Evolutionary conservation across 2,329 filamentous ascomycete species (phyloP), one percentile per base, ranked within the genome.

Genomic region (Penicillium hesseltinei): DNA sequence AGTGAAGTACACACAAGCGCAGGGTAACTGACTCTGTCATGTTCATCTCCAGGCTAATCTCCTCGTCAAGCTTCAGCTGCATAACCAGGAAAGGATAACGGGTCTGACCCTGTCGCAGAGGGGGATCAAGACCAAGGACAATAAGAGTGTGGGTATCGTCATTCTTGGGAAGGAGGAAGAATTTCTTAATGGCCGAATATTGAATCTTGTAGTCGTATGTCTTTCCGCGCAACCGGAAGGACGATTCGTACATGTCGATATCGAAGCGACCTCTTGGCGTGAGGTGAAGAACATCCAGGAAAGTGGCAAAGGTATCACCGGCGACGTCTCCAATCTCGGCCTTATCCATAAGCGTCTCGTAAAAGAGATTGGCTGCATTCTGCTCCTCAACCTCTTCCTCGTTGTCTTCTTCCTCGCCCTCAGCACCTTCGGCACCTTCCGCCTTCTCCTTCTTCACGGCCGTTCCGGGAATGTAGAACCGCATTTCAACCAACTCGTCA

Each of bases 131-230:
- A 53, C 95, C 94, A 64, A 99, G 88, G 62, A 91, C 93, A 64
- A 99, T 91, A 80, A 99, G 89, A 65, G 90, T 92, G 73, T 99
- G 94, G 67, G 94, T 86, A 66, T 99, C 94, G 74, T 99, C 94
- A n/a, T 94, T 94, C 79, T 99, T 99, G 47, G 94, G 94, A 6
- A 99, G 86, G 31, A 97, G 85, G 87, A 99, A 97, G 74, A 97
- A 97, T 75, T 97, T 97, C 82, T 99, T 99, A 78, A 97, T 92
- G 49, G 88, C 87, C 57, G 97, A 91, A 77, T 97, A 99, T 75
- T 97, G 92, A 65, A 99, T 97, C 84, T 99, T 99, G 86, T 99
- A 99, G 80, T 99, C 95, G 81, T 99, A 99, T 25, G 94, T 99
- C 80, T 99, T 99, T 70, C 94, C 94, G 64, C 94, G 93, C 61